Base-by-base conservation (phyloP, 2,329 filamentous ascomycete genomes). In the Thielaviopsis ethacetica region DNA sequence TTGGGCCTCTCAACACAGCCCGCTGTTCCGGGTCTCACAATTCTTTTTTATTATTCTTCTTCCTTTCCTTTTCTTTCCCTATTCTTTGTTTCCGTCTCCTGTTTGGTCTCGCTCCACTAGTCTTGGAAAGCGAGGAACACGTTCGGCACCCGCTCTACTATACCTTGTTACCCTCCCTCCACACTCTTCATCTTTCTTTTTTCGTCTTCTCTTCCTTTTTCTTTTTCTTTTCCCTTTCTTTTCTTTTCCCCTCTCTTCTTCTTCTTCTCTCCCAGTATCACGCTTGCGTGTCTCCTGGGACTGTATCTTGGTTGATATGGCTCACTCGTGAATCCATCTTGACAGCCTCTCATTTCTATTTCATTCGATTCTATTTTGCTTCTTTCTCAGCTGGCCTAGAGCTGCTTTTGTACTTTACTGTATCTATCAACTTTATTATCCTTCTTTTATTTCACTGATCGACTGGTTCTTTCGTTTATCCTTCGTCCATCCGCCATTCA, bases 171-270 rank as follows among this genome's bases (percentile, higher is more conserved):
- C 30, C 30, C 30, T 9, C 30, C 30, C 30, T 34, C 30, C 30
- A 10, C 30, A 34, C 30, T 9, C 10, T 34, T 34, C 10, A 34
- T 38, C 54, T 38, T 57, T 59, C 41, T 15, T 54, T 1, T 27
- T 61, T 63, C 27, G 12, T 54, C 9, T 30, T 22, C 15, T 54
- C 30, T 54, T 47, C 22, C 30, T 26, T 24, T 52, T 19, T n/a
- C 30, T 17, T 41, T 21, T 41, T 7, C 47, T 15, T n/a, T 41
- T 27, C 22, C 27, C 24, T 52, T 60, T 47, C n/a, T n/a, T 60
- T 54, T 52, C 49, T 61, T 58, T 60, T 61, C 54, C 60, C 41
- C 60, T 54, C 60, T 53, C 24, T 22, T 22, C 52, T 9, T 41
- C 15, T 57, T 57, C 26, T 57, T 27, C 15, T 50, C 26, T 49